Evolutionary conservation across 2,329 filamentous ascomycete genomes (phyloP).

Genomic region (Thielaviopsis punctulata): DNA sequence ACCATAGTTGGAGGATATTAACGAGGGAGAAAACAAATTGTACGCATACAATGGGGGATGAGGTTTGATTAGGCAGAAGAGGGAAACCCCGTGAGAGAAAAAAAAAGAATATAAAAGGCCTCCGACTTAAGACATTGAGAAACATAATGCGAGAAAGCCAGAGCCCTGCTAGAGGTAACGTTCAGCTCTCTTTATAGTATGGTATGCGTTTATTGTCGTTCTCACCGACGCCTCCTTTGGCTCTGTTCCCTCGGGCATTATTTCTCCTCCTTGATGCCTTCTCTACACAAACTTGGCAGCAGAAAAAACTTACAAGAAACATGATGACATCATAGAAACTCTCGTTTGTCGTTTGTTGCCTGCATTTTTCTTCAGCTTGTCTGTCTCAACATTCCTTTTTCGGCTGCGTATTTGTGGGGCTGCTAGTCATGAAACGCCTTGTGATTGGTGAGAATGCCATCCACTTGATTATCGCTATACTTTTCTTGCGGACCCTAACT

Average conservation of each 20-base stretch:
- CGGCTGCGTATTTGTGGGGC: not conserved
- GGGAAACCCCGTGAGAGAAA: too few species aligned
- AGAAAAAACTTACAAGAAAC: not conserved
- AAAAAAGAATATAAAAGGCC: too few species aligned
- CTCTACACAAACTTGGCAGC: not conserved
- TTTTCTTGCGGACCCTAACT: not conserved
- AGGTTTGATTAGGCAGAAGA: not conserved
- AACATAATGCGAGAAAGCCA: too few species aligned
- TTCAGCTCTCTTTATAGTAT: too few species aligned
- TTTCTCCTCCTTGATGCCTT: not conserved
- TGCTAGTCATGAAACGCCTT: not conserved
- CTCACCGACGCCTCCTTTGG: not conserved
- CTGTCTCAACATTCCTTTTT: not conserved
- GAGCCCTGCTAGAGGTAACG: too few species aligned
- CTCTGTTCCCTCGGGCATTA: not conserved
- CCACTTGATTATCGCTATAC: too few species aligned
- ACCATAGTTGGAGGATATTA: not conserved
- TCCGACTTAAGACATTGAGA: not conserved
- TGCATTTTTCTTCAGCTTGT: not conserved
- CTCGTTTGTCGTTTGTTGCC: not conserved
- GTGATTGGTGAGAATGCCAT: not conserved
- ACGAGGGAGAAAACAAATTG: not conserved
- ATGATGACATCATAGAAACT: not conserved
- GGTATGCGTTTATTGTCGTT: too few species aligned
- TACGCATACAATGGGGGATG: not conserved